A percentile compares a stretch with the other conserved stretches of the same genome.
These are phyloP conservation scores for Axilococcus clingmanii DNA, from an alignment of 139 green algal species.

Conservation along the genomic window DNA sequence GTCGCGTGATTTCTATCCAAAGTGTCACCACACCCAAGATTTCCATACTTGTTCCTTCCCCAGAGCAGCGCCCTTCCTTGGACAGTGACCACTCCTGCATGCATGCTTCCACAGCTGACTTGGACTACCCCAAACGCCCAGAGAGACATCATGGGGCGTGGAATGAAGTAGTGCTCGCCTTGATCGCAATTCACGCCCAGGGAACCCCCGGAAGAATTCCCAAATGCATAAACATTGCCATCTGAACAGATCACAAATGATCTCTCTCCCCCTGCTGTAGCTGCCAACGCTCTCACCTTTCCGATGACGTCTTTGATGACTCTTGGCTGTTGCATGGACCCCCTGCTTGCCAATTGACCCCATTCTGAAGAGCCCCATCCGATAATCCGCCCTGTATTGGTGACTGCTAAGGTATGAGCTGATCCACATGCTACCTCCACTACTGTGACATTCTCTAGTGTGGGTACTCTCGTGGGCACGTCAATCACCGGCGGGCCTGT, in stretches of 20 bases:
- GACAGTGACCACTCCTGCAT: slow-evolving; percentile 50
- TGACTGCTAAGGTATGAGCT: slow-evolving; percentile 38
- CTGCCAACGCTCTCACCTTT: slow-evolving; percentile 17
- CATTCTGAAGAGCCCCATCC: slow-evolving; percentile 47
- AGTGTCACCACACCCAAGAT: slow-evolving; percentile 54
- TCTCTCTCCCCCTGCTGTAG: slow-evolving; percentile 49
- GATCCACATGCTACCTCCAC: slow-evolving; percentile 27
- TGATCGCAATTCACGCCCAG: neutral
- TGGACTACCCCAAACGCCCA: slow-evolving; percentile 46
- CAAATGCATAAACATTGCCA: slow-evolving; percentile 2
- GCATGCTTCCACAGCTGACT: slow-evolving; percentile 51
- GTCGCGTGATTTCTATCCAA: slow-evolving; percentile 21
- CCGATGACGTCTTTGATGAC: slow-evolving; percentile 3
- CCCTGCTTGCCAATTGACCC: slow-evolving; percentile 48
- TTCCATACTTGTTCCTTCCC: slow-evolving; percentile 60
- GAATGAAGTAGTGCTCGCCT: too few relatives aligned
- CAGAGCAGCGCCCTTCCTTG: slow-evolving; percentile 60
- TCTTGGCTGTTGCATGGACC: slow-evolving; percentile 9
- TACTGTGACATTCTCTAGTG: slow-evolving; percentile 33
- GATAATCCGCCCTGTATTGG: slow-evolving; percentile 33
- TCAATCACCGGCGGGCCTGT: neutral
- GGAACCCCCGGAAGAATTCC: slow-evolving; percentile 5
- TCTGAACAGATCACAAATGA: slow-evolving; percentile 16
- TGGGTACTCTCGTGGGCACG: slow-evolving; percentile 20
- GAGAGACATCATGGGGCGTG: too few relatives aligned